Percentiles rank a stretch among this genome's conserved stretches.
phyloP scores from a whole-genome alignment of 1,139 yeast species.

The Kodamaea sp. region DNA sequence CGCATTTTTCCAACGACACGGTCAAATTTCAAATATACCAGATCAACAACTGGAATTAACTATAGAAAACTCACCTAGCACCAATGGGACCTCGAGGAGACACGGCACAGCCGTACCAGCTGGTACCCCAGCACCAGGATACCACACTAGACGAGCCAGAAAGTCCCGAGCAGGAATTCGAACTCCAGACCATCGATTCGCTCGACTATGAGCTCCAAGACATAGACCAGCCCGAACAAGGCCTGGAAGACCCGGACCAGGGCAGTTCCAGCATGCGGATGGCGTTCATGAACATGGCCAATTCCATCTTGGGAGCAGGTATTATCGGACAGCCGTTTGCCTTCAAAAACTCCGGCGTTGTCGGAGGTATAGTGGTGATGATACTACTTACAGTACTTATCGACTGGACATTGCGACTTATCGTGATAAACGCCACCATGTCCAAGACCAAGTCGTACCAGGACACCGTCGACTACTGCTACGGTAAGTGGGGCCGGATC shows the following conservation, averaged over 20 bases:
- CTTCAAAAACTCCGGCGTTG: slow-evolving; percentile 72
- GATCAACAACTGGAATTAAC: no score
- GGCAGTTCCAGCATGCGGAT: slow-evolving; percentile 60
- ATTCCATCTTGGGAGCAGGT: slow-evolving; percentile 91
- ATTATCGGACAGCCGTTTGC: slow-evolving; percentile 95
- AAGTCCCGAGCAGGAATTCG: slow-evolving; percentile 19
- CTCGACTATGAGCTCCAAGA: slow-evolving; percentile 13
- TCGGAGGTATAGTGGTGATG: slow-evolving; percentile 70
- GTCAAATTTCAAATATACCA: no score
- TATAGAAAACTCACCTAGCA: no score
- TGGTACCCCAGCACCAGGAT: not conserved
- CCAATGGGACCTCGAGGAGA: no score
- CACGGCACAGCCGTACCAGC: not conserved
- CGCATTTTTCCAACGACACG: no score
- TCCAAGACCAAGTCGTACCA: slow-evolving; percentile 81
- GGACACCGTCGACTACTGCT: slow-evolving; percentile 79
- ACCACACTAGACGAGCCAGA: not conserved
- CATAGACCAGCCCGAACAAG: not conserved
- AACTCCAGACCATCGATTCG: slow-evolving; percentile 19
- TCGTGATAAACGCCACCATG: slow-evolving; percentile 80
- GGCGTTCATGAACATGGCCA: slow-evolving; percentile 98
- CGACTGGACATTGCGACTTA: slow-evolving; percentile 82
- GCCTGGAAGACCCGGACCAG: slow-evolving; percentile 9
- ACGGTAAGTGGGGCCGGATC: slow-evolving; percentile 71
- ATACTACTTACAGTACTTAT: slow-evolving; percentile 64